Percentiles rank a stretch among this genome's conserved stretches.
Conservation (phyloP, 1,139 yeast genomes). For the Ashbya aceris region DNA sequence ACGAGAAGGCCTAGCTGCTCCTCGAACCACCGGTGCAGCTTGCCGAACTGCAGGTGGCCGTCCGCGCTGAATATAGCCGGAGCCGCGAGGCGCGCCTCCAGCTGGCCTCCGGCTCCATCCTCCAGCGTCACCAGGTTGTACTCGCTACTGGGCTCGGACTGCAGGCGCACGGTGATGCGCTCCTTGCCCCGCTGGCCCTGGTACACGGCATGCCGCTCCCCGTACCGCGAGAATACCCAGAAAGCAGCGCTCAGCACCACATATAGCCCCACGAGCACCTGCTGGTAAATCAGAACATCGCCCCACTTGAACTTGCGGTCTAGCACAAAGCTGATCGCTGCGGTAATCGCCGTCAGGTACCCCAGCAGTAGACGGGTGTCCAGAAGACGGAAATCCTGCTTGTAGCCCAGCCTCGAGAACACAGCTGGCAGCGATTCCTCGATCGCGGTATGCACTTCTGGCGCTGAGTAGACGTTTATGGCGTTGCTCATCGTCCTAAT, state of each 20-base stretch:
- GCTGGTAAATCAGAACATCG: conserved; percentile 34
- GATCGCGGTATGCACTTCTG: conserved; percentile 22
- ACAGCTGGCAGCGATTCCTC: conserved; percentile 29
- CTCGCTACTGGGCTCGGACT: conserved; percentile 16
- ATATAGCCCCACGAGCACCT: conserved; percentile 42
- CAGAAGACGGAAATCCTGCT: conserved; percentile 45
- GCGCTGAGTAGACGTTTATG: conserved; percentile 27
- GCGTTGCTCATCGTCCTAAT: conserved; percentile 21
- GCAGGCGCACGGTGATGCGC: conserved; percentile 15
- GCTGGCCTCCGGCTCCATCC: conserved; percentile 5
- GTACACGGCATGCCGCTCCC: conserved; percentile 51
- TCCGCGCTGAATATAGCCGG: conserved; percentile 24
- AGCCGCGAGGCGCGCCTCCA: conserved; percentile 17
- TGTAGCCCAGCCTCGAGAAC: conserved; percentile 50
- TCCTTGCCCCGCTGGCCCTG: conserved; percentile 38
- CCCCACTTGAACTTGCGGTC: conserved; percentile 54
- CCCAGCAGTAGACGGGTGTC: conserved; percentile 68
- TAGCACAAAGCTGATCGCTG: conserved; percentile 54
- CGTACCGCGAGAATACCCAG: conserved; percentile 40
- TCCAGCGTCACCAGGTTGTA: conserved; percentile 15
- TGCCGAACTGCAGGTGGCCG: conserved; percentile 24
- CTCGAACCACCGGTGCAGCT: conserved; percentile 22
- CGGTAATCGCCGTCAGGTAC: conserved; percentile 51
- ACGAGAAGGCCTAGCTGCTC: conserved; percentile 17
- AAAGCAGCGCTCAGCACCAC: conserved; percentile 41